These are phyloP conservation scores for Francoa sonchifolia DNA, from an alignment of 441 rosid genomes.

Conservation along the genomic window DNA sequence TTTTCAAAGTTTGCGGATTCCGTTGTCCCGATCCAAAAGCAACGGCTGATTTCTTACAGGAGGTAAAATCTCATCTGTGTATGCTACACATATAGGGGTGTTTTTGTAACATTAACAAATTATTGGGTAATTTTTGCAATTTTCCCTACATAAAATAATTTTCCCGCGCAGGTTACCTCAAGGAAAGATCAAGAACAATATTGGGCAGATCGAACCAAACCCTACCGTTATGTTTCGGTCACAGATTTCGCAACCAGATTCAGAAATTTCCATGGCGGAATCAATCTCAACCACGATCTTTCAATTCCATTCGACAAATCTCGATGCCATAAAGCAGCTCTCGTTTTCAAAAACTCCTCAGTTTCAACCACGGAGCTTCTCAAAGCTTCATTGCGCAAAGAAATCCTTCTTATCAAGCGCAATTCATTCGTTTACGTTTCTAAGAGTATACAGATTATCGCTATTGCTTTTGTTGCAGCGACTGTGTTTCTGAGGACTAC, in stretches of 20 bases:
- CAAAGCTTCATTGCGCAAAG: conserved; percentile 67
- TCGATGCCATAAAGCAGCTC: conserved; percentile 54
- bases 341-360: conserved; percentile 44
- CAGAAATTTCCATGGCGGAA: conserved; percentile 59
- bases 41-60: conserved; percentile 87
- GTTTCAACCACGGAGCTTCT: conserved; percentile 48
- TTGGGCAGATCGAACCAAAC: conserved; percentile 44
- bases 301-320: conserved; percentile 46
- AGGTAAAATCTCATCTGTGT: conserved; percentile 28
- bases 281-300: conserved; percentile 37
- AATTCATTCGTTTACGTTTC: conserved; percentile 52
- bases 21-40: conserved; percentile 84
- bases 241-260: conserved; percentile 45
- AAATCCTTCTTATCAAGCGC: conserved; percentile 63
- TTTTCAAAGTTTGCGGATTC: conserved; percentile 72
- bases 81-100: too few species aligned
- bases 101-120: too few species aligned
- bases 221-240: conserved; percentile 50
- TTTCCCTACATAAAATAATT: background rate
- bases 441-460: conserved; percentile 54
- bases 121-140: too few species aligned
- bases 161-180: conserved; percentile 51
- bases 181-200: conserved; percentile 87
- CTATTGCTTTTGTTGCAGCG: conserved; percentile 46
- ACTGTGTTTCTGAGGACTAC: conserved; percentile 51